Base-by-base conservation (phyloP, 2,329 filamentous ascomycete species). In the Chaetomium strumarium region DNA sequence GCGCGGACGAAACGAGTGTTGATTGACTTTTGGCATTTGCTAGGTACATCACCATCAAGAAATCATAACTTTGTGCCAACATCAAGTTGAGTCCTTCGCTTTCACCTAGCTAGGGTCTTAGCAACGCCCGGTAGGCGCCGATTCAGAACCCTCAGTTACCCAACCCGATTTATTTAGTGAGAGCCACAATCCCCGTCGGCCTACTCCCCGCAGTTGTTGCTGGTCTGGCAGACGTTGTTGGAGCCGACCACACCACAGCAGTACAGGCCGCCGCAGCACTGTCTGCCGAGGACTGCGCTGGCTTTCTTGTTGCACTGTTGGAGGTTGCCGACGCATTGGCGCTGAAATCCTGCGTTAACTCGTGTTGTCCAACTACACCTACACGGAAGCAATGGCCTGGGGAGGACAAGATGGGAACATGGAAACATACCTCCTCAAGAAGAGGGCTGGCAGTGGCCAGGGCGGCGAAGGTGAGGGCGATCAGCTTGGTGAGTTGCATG, bases 191-290 rank as follows among this genome's bases (percentile, higher is more conserved):
- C 24, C 24, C 24, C 24, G 24, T 24, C 24, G 24, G 24, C 24
- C 24, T 24, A 24, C 43, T 45, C 43, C 10, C 43, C 43, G 43
- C 43, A 45, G 30, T 10, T 45, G 43, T 45, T 45, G 31, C 7
- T 31, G 8, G 43, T 36, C 31, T 45, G 43, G 43, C 43, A 45
- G 43, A 45, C 43, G 31, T 45, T 45, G 31, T 45, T 45, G 30
- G 30, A n/a, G 16, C 43, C 43, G 31, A 45, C 8, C 12, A 45
- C 8, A 16, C 43, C 43, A 17, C 43, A 45, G 43, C 43, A 45
- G 17, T 34, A 45, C 43, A 45, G 43, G 11, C 43, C 43, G 43
- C 31, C 31, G 31, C 43, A 45, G 43, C 43, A 45, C 43, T 45
- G 43, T 12, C 17, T 16, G 17, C 43, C 43, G 17, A 36, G 11